Base-by-base conservation (phyloP, 2,329 filamentous ascomycete genomes). In the Parastagonospora avenae region DNA sequence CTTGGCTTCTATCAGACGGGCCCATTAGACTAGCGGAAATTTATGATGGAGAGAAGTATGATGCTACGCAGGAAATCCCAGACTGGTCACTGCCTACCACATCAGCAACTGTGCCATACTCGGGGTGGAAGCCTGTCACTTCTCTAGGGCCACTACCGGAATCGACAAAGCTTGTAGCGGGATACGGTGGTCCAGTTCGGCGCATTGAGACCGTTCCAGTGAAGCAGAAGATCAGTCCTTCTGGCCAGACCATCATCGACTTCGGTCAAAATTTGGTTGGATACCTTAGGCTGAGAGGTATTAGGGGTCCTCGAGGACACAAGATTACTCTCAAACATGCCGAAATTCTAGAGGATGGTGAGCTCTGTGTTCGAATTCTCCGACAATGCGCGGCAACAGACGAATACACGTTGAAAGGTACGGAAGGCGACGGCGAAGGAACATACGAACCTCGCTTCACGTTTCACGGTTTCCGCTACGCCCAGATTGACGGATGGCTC, bases 221-320 rank as follows among this genome's bases (percentile, higher is more conserved):
- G 10, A n/a, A 33, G 31, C 10, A 11, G 10, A 11, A 2, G n/a
- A 33, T 11, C 10, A 33, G 31, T 33, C 68, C 72, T 0, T 74
- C 75, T 1, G 79, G 79, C 8, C 80, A 80, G 55, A 76, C 67
- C 0, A 68, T 84, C 1, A 49, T 85, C 28, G 81, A 85, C 55
- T 84, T 85, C 61, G 81, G 81, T 1, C 82, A 85, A 58, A 84
- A 85, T 54, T 67, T 85, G 0, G 82, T 83, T 1, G 82, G 82
- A 1, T 74, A 74, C 49, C 48, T 82, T 1, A 64, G 68, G 0
- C 67, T 85, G 9, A 66, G 61, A 0, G 19, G 19, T 24, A 81
- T 85, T 59, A 27, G 4, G 8, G 35, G 31, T n/a, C 31, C 31
- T 7, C n/a, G 10, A 8, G 31, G 31, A 33, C 10, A 10, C 31